phyloP scores from a whole-genome alignment of 1,139 yeast genomes.

The Hyphopichia burtonii region DNA sequence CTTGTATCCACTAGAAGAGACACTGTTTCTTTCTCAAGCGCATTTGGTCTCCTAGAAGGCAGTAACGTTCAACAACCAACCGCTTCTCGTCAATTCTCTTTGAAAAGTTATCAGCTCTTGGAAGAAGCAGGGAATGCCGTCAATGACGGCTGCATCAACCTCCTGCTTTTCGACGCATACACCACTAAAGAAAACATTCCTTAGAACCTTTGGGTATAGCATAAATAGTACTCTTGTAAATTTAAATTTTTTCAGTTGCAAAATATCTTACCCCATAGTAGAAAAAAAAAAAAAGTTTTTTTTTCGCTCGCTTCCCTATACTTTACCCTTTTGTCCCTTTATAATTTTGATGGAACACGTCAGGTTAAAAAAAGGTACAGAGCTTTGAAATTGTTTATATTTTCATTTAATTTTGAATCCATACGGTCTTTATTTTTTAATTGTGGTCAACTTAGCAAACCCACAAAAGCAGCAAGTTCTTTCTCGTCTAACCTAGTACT shows the following conservation, averaged over 20 bases:
- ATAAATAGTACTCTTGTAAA: too few species aligned
- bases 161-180: slow-evolving; percentile 74
- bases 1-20: slow-evolving; percentile 19
- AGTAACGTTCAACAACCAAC: slow-evolving; percentile 2
- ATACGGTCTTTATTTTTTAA: background rate
- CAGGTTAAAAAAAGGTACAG: background rate
- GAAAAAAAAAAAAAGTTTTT: too few species aligned
- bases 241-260: background rate
- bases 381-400: background rate
- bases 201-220: slow-evolving; percentile 15
- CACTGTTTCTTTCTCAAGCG: slow-evolving; percentile 17
- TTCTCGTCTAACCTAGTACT: background rate
- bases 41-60: slow-evolving; percentile 19
- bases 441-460: too few species aligned
- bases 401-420: background rate
- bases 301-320: background rate
- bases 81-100: slow-evolving; percentile 19
- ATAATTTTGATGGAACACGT: background rate
- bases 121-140: slow-evolving; percentile 62
- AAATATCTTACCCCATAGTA: background rate
- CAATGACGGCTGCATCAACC: slow-evolving; percentile 69
- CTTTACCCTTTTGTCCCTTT: background rate
- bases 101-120: slow-evolving; percentile 59
- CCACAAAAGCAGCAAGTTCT: too few species aligned
- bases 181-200: slow-evolving; percentile 68